These are phyloP conservation scores for Thermochaetoides dissita DNA, from an alignment of 2,329 filamentous ascomycete genomes.

Conservation along the genomic window DNA sequence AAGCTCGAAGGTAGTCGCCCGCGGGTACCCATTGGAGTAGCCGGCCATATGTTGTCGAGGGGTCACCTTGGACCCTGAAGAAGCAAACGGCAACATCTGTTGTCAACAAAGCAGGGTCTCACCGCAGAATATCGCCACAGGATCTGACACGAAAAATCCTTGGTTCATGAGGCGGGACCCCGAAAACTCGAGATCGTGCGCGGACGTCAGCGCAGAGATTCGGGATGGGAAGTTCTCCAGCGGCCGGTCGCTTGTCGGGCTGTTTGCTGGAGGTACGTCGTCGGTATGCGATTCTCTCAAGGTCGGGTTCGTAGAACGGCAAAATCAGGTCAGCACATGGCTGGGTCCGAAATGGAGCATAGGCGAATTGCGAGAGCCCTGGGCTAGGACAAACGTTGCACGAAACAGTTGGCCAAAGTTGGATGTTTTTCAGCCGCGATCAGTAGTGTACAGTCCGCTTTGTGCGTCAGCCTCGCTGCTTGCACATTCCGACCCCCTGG, in stretches of 20 bases:
- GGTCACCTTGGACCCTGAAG: slow-evolving; percentile 55
- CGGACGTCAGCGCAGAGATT: not conserved
- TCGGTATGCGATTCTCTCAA: too few relatives aligned
- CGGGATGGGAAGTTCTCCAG: not conserved
- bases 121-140: slow-evolving; percentile 1
- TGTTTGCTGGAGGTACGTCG: too few relatives aligned
- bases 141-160: slow-evolving; percentile 9
- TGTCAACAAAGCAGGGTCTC: slow-evolving; percentile 7
- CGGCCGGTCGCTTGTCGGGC: too few relatives aligned
- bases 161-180: slow-evolving; percentile 5
- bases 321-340: slow-evolving; percentile 13
- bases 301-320: too few relatives aligned
- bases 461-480: slow-evolving; percentile 16
- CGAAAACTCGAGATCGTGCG: not conserved
- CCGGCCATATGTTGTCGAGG: slow-evolving; percentile 64
- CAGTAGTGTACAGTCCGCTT: too few relatives aligned
- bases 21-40: slow-evolving; percentile 74
- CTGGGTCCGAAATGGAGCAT: slow-evolving; percentile 4
- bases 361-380: slow-evolving; percentile 1
- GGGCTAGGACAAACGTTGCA: slow-evolving; percentile 11
- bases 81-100: slow-evolving; percentile 46
- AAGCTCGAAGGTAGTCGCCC: slow-evolving; percentile 68
- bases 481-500: not conserved
- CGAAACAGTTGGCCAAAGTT: slow-evolving; percentile 14
- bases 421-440: slow-evolving; percentile 1